phyloP scores from a whole-genome alignment of 306 rosid genomes.

The Trifolium subterraneum region DNA sequence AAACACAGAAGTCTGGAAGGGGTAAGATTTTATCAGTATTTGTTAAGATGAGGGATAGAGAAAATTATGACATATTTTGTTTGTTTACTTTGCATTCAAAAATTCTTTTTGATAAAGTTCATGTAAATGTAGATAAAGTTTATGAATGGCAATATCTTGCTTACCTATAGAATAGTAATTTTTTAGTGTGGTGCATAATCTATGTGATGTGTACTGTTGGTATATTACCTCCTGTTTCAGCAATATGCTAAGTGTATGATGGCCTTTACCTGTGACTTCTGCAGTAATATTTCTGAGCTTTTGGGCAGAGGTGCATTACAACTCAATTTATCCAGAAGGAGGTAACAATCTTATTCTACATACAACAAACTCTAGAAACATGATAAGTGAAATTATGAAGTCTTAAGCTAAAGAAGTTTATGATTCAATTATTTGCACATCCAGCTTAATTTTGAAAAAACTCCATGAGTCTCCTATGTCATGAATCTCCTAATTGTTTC shows the following conservation, averaged over 20 bases:
- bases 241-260: slow-evolving; percentile 28
- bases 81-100: slow-evolving; percentile 1
- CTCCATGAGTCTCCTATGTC: slow-evolving; percentile 15
- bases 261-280: slow-evolving; percentile 42
- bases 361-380: not conserved
- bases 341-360: slow-evolving; percentile 50
- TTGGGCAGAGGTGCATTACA: slow-evolving; percentile 99
- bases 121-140: not conserved
- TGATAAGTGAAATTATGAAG: slow-evolving; percentile 4
- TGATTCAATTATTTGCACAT: slow-evolving; percentile 23
- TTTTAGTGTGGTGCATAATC: slow-evolving; percentile 18
- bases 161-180: slow-evolving; percentile 23
- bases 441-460: not conserved
- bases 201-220: slow-evolving; percentile 15
- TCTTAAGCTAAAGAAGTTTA: slow-evolving; percentile 30
- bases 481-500: slow-evolving; percentile 4
- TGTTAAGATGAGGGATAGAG: not conserved
- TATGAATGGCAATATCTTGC: slow-evolving; percentile 18
- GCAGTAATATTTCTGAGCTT: slow-evolving; percentile 99
- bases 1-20: slow-evolving; percentile 67
- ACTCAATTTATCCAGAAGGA: slow-evolving; percentile 95
- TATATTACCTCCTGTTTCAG: slow-evolving; percentile 17
- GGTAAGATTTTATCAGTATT: slow-evolving; percentile 55
- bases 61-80: slow-evolving; percentile 21
- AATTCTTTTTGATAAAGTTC: slow-evolving; percentile 7